Evolutionary conservation across 2,329 filamentous ascomycete genomes (phyloP).

Genomic region (Phialophora tarda): DNA sequence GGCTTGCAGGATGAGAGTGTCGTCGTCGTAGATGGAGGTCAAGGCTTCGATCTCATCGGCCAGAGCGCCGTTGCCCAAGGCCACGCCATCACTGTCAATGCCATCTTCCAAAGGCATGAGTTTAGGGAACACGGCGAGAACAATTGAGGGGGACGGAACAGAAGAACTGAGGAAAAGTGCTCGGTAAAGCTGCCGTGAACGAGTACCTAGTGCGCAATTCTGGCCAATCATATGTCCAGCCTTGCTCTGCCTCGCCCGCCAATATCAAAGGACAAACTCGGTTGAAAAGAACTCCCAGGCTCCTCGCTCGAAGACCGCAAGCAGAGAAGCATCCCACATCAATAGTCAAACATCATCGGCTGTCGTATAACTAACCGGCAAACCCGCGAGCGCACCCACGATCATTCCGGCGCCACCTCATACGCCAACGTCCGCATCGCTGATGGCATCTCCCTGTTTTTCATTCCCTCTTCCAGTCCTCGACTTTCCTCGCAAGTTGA

Average conservation of each 20-base stretch:
- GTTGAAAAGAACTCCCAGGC: not conserved
- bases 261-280: not conserved
- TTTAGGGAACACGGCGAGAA: not conserved
- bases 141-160: not conserved
- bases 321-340: not conserved
- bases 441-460: not conserved
- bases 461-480: not conserved
- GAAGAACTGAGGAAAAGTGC: not conserved
- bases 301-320: not conserved
- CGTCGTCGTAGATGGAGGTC: constrained; percentile 65
- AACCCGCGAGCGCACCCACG: not conserved
- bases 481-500: not conserved
- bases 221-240: constrained; percentile 1
- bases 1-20: constrained; percentile 34
- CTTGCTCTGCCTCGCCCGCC: not conserved
- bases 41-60: constrained; percentile 56
- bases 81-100: constrained; percentile 1
- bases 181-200: constrained; percentile 18
- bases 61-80: constrained; percentile 47
- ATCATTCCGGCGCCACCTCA: not conserved
- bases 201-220: not conserved
- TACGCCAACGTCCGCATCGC: not conserved
- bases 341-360: not conserved
- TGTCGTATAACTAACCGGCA: not conserved
- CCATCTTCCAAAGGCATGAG: constrained; percentile 31